phyloP scores from a whole-genome alignment of 306 rosid genomes.

The Carpinus viminea region DNA sequence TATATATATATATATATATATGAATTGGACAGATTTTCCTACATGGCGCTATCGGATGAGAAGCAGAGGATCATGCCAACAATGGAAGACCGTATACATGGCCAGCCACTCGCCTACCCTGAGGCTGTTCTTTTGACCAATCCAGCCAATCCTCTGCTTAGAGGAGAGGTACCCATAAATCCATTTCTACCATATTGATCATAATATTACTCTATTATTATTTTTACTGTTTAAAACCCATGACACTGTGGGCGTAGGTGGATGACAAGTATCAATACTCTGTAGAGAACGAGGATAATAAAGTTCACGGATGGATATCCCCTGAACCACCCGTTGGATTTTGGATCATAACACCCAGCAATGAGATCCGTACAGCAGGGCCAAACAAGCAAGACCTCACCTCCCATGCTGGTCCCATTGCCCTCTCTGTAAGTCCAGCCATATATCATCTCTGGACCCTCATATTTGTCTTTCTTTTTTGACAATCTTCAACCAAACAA shows the following conservation, averaged over 20 bases:
- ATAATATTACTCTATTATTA: too few species aligned
- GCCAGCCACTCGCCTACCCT: slow-evolving; percentile 44
- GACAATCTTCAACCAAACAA: too few species aligned
- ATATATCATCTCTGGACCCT: background rate
- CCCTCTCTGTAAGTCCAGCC: slow-evolving; percentile 56
- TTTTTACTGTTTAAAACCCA: background rate
- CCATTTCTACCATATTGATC: background rate
- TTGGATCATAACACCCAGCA: slow-evolving; percentile 83
- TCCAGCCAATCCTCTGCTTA: slow-evolving; percentile 34
- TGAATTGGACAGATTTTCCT: slow-evolving; percentile 47
- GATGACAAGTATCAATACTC: slow-evolving; percentile 95
- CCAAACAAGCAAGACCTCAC: slow-evolving; percentile 89
- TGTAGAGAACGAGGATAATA: slow-evolving; percentile 41
- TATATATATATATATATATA: too few species aligned
- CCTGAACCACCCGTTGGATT: slow-evolving; percentile 48
- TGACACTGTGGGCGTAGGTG: slow-evolving; percentile 44
- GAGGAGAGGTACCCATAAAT: slow-evolving; percentile 53
- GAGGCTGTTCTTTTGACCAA: slow-evolving; percentile 74
- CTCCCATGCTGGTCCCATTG: slow-evolving; percentile 76
- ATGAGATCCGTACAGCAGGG: slow-evolving; percentile 70
- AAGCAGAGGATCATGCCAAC: slow-evolving; percentile 73
- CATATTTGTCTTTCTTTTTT: too few species aligned
- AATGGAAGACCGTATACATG: slow-evolving; percentile 29
- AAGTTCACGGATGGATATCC: slow-evolving; percentile 72
- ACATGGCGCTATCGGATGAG: slow-evolving; percentile 66